phyloP scores from a whole-genome alignment of 345 rosid species.

The Dovyalis caffra region DNA sequence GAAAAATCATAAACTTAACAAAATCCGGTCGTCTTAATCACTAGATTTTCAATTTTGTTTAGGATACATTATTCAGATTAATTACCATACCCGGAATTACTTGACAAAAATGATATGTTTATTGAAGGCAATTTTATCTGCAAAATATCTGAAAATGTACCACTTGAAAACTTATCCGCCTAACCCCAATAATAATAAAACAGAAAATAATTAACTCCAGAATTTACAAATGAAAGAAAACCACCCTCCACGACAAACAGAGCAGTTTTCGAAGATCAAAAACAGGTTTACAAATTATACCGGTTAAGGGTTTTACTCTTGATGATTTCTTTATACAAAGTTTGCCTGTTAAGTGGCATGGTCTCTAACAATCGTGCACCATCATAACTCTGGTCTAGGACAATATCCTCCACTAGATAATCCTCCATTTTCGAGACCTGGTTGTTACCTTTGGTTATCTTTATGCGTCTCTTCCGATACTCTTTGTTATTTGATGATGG shows the following conservation, averaged over 20 bases:
- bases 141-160: not conserved
- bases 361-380: not conserved
- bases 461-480: constrained; percentile 41
- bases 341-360: constrained; percentile 49
- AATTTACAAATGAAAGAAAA: not conserved
- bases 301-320: constrained; percentile 28
- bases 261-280: not conserved
- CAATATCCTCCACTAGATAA: not conserved
- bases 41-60: not conserved
- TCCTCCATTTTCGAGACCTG: not conserved
- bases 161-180: not conserved
- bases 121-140: too few relatives aligned
- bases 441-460: not conserved
- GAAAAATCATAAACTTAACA: too few relatives aligned
- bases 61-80: too few relatives aligned
- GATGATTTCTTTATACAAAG: constrained; percentile 43
- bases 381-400: not conserved
- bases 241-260: not conserved
- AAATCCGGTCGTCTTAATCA: too few relatives aligned
- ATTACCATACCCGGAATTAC: too few relatives aligned
- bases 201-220: not conserved
- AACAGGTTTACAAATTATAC: constrained; percentile 1
- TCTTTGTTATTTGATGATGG: constrained; percentile 64
- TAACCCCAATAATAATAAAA: too few relatives aligned
- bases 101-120: too few relatives aligned